Conservation (phyloP, 148 eudicot genomes). For the Persicaria maculosa region DNA sequence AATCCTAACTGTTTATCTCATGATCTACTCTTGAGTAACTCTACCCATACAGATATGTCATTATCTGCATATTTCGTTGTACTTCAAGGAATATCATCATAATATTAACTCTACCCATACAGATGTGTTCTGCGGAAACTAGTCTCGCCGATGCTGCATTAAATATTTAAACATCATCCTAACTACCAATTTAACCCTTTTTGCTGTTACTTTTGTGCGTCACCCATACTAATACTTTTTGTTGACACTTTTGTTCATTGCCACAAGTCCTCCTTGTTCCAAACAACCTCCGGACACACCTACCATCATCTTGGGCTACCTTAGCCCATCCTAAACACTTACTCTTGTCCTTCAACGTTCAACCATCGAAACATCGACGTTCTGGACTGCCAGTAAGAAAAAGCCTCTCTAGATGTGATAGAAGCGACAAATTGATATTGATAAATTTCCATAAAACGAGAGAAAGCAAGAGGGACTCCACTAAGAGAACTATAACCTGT, state of each 20-base stretch:
- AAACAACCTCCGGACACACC: too few species aligned
- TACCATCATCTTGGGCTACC: too few species aligned
- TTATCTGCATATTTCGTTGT: neutral
- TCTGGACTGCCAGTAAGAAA: neutral
- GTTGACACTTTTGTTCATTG: neutral
- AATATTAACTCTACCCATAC: neutral
- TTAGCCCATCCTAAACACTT: too few species aligned
- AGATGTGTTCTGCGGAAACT: neutral
- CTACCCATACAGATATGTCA: neutral
- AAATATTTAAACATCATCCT: neutral
- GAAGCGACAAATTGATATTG: conserved; percentile 2
- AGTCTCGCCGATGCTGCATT: neutral
- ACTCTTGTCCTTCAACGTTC: too few species aligned
- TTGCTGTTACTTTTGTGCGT: neutral
- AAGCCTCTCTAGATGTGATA: neutral
- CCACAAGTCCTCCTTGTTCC: too few species aligned
- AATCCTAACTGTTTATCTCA: neutral
- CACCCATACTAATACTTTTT: neutral
- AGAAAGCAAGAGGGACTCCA: neutral
- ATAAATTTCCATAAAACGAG: neutral
- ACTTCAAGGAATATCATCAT: neutral
- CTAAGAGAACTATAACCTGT: conserved; percentile 37
- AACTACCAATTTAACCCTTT: neutral
- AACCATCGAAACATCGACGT: too few species aligned
- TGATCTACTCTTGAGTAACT: too few species aligned